A percentile compares a stretch with the other conserved stretches of the same genome.
Conservation (phyloP, 108 stramenopile genomes). For the Epithemia pelagica region DNA sequence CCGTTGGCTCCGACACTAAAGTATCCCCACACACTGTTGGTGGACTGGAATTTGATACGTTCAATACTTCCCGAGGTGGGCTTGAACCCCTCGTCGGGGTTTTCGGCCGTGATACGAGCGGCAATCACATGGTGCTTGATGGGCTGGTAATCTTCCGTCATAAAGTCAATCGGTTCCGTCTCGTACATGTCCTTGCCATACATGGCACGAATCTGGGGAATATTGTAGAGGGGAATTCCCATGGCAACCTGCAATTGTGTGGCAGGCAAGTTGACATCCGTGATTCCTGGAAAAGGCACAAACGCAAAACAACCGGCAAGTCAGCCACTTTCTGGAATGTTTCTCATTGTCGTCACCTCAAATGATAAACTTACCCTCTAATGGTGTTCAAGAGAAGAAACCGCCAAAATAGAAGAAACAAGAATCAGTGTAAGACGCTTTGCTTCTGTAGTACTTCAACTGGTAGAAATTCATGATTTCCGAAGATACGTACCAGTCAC, state of each 20-base stretch:
- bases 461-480: too few species aligned
- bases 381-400: not conserved
- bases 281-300: conserved; percentile 62
- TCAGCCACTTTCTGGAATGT: too few species aligned
- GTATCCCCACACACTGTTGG: conserved; percentile 95
- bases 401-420: not conserved
- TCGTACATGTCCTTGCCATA: conserved; percentile 83
- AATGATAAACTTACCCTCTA: not conserved
- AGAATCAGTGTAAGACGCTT: too few species aligned
- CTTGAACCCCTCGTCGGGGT: conserved; percentile 99
- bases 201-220: conserved; percentile 84
- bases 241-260: conserved; percentile 96
- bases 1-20: conserved; percentile 96
- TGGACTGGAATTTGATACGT: conserved; percentile 98
- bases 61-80: conserved; percentile 95
- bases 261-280: conserved; percentile 86
- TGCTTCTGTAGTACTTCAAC: too few species aligned
- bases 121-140: conserved; percentile 92
- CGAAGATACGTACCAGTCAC: conserved; percentile 70
- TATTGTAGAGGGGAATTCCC: conserved; percentile 93
- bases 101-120: conserved; percentile 98
- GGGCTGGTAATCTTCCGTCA: conserved; percentile 76
- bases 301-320: too few species aligned
- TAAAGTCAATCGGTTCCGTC: conserved; percentile 86
- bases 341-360: too few species aligned